Conservation (phyloP, 305 asterid genomes). For the Coffea humblotiana region DNA sequence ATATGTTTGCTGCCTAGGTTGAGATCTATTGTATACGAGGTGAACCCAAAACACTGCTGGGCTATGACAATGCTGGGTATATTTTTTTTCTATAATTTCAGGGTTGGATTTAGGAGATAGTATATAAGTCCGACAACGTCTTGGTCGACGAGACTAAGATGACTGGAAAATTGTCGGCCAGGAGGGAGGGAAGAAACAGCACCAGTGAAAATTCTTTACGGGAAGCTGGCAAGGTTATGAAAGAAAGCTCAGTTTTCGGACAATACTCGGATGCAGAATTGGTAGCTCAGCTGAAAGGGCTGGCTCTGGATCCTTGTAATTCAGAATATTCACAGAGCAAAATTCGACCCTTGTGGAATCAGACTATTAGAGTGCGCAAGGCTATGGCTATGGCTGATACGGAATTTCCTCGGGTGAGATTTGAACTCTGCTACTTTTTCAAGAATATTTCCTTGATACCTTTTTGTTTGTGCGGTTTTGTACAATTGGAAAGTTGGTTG, state of each 20-base stretch:
- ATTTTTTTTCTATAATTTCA: conserved; percentile 25
- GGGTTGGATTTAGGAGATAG: conserved; percentile 25
- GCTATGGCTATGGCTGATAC: conserved; percentile 47
- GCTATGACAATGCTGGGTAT: background rate
- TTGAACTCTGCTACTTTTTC: background rate
- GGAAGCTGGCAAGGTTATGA: conserved; percentile 25
- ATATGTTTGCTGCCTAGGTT: background rate
- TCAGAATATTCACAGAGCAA: conserved; percentile 34
- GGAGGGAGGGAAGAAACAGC: conserved; percentile 30
- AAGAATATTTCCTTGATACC: background rate
- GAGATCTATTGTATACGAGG: background rate
- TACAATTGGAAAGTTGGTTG: background rate
- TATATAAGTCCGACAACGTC: background rate
- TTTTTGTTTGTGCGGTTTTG: background rate
- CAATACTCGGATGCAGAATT: conserved; percentile 51
- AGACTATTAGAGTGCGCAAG: conserved; percentile 50
- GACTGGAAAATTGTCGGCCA: conserved; percentile 30
- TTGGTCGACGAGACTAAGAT: conserved; percentile 32
- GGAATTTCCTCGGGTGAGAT: conserved; percentile 62
- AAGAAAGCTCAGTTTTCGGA: conserved; percentile 47
- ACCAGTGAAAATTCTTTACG: conserved; percentile 20
- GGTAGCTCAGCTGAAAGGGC: conserved; percentile 50
- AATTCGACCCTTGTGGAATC: conserved; percentile 49
- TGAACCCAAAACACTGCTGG: background rate
- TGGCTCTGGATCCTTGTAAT: conserved; percentile 62